phyloP scores from a whole-genome alignment of 225 moss, liverwort and hornwort genomes.

The Marchantia paleacea region DNA sequence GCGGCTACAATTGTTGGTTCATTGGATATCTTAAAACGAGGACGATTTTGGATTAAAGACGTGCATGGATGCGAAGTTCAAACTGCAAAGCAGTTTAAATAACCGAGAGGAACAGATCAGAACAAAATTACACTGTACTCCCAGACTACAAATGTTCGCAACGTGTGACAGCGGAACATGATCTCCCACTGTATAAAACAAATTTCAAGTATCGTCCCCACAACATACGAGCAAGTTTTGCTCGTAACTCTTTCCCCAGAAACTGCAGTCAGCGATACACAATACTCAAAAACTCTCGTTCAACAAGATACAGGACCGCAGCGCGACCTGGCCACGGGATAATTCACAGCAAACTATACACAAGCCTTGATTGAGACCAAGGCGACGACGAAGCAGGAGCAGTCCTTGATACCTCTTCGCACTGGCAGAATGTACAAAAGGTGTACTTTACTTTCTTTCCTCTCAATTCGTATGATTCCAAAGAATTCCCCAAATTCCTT shows the following conservation, averaged over 20 bases:
- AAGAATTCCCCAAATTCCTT: neutral
- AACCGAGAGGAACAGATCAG: neutral
- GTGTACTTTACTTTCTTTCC: conserved; percentile 1
- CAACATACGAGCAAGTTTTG: neutral
- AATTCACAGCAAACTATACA: neutral
- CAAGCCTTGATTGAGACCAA: neutral
- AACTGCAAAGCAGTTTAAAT: conserved; percentile 18
- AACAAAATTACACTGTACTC: neutral
- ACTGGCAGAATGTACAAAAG: neutral
- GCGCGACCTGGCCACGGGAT: neutral
- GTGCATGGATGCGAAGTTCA: neutral
- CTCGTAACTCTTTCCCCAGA: neutral
- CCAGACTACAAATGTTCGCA: neutral
- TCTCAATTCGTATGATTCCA: neutral
- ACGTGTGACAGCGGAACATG: neutral
- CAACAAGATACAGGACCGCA: neutral
- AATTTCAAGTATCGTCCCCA: neutral
- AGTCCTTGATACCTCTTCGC: too few relatives aligned
- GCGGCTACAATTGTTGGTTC: neutral
- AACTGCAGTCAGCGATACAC: neutral
- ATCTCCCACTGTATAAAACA: neutral
- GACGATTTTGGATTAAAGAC: neutral
- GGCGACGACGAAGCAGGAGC: neutral
- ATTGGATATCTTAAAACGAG: neutral
- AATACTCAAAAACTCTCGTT: neutral